Evolutionary conservation across 352 stramenopile genomes (phyloP), one percentile per base, ranked within the genome.

Genomic region (Pythium sukuiense): DNA sequence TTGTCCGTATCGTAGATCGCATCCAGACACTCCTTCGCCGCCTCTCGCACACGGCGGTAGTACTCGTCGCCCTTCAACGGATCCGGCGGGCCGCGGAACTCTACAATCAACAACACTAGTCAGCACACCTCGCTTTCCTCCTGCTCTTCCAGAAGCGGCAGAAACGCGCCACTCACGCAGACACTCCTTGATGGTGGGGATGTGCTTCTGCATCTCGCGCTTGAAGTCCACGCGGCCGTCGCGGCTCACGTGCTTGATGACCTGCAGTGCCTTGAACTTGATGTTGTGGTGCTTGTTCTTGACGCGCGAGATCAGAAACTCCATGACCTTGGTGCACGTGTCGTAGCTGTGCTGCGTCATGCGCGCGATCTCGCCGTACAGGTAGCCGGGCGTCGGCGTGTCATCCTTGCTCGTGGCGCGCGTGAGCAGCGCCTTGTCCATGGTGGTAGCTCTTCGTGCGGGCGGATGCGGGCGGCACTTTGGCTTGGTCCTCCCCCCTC

Each of bases 221-320:
- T 96, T 96, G 62, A 98, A 98, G 59, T 97, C 90, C 8, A 90
- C 76, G 69, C 90, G 82, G 50, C 90, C 92, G 45, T 94, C 87
- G 52, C 89, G 85, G 59, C 90, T 97, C 45, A 97, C 87, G 70
- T 97, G 88, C 74, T 98, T 98, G 73, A 97, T 97, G 35, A 98
- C 90, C 66, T 96, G 84, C 32, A 98, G 81, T 55, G 86, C 90
- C 79, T 99, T 99, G 71, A 82, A 93, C 77, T 98, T 98, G 70
- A 98, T 81, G 67, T 96, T 97, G 72, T 95, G 87, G 76, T 99
- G 97, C 73, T 97, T 97, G 73, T 98, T 98, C 75, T 94, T 89
- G 55, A 98, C 84, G 61, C 94, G 89, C 37, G 79, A 83, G 52
- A 96, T 90, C 49, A 99, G 81, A 71, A 93, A 98, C 30, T 95